Conservation (phyloP, 2,329 filamentous ascomycete genomes). For the Neonectria coccinea region DNA sequence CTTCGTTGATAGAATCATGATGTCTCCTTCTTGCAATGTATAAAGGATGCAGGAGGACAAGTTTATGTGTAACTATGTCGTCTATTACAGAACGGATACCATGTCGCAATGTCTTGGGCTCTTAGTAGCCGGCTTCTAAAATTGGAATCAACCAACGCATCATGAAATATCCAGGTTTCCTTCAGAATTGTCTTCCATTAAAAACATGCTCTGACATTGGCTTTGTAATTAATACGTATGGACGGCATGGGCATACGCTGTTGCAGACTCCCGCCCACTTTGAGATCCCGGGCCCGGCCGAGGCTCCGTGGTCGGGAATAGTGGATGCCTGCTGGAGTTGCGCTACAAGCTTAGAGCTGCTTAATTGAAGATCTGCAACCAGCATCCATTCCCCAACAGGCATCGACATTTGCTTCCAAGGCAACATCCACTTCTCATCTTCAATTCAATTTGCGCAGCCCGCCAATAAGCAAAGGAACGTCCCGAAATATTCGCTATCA, state of each 20-base stretch:
- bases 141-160: no score
- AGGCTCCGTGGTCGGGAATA: neutral
- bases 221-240: neutral
- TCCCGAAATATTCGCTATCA: no score
- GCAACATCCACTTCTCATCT: neutral
- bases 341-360: slow-evolving; percentile 8
- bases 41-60: no score
- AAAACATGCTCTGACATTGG: neutral
- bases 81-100: neutral
- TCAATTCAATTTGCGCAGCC: neutral
- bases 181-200: neutral
- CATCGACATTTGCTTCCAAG: slow-evolving; percentile 12
- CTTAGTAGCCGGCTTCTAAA: neutral
- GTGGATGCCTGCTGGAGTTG: slow-evolving; percentile 19
- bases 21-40: neutral
- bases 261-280: neutral
- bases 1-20: neutral
- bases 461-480: neutral
- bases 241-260: no score
- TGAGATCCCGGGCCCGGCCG: neutral
- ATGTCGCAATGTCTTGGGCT: neutral
- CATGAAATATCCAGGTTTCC: neutral
- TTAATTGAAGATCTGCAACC: slow-evolving; percentile 1
- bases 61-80: neutral
- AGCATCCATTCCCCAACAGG: slow-evolving; percentile 4